Conservation (phyloP, 768 basidiomycete species). For the Phylloporus rhodoxanthus region DNA sequence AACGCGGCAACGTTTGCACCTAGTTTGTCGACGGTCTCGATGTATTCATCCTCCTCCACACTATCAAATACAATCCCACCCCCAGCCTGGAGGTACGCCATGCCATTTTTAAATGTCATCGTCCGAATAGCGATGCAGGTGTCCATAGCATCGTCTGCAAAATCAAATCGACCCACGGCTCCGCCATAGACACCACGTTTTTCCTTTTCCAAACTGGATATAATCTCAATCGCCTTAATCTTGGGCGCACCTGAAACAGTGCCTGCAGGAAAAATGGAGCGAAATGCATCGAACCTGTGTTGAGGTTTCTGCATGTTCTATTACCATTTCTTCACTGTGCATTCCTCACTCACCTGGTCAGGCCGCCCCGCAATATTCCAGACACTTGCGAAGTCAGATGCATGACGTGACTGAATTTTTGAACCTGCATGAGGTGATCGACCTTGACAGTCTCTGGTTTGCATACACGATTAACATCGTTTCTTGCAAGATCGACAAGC, state of each 20-base stretch:
- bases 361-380: conserved; percentile 72
- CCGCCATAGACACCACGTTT: conserved; percentile 93
- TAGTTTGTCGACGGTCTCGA: conserved; percentile 94
- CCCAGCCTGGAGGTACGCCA: conserved; percentile 90
- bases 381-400: conserved; percentile 96
- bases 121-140: conserved; percentile 98
- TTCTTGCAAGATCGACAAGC: conserved; percentile 96
- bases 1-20: conserved; percentile 81
- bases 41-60: conserved; percentile 94
- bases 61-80: conserved; percentile 98
- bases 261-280: conserved; percentile 97
- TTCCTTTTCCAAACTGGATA: conserved; percentile 82
- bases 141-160: conserved; percentile 91
- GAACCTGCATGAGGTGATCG: conserved; percentile 87
- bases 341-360: conserved; percentile 58
- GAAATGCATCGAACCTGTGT: conserved; percentile 91
- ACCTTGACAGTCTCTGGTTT: conserved; percentile 93
- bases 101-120: conserved; percentile 92
- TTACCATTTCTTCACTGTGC: background rate
- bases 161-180: conserved; percentile 97
- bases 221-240: conserved; percentile 94
- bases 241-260: conserved; percentile 99
- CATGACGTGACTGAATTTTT: conserved; percentile 97
- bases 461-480: conserved; percentile 98
- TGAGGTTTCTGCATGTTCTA: conserved; percentile 2